These are phyloP conservation scores for Geotrichum restrictum DNA, from an alignment of 1,139 yeast species.

Conservation along the genomic window DNA sequence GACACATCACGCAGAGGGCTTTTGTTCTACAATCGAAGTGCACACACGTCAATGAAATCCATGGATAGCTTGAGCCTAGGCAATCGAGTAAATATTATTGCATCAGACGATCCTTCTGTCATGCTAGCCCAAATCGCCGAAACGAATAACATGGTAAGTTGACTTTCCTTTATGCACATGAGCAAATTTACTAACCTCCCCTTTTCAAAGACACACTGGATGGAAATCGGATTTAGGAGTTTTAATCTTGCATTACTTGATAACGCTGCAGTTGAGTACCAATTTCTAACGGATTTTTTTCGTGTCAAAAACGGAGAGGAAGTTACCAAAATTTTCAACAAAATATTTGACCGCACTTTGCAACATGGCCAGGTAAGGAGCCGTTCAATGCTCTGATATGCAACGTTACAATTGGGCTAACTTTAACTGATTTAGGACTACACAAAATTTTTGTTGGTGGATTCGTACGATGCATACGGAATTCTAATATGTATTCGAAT, in stretches of 20 bases:
- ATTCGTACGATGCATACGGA: slow-evolving; percentile 71
- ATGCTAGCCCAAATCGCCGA: slow-evolving; percentile 86
- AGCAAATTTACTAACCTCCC: no score
- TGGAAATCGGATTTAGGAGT: slow-evolving; percentile 71
- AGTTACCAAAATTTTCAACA: slow-evolving; percentile 44
- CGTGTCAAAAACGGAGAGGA: slow-evolving; percentile 45
- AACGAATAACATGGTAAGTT: slow-evolving; percentile 49
- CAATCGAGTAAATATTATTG: slow-evolving; percentile 52
- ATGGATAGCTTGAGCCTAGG: slow-evolving; percentile 55
- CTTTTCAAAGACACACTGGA: slow-evolving; percentile 46
- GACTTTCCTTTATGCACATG: no score
- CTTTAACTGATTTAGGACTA: slow-evolving; percentile 28
- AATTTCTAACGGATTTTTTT: slow-evolving; percentile 71
- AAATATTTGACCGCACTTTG: slow-evolving; percentile 50
- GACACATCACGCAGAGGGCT: slow-evolving; percentile 22
- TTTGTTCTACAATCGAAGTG: slow-evolving; percentile 13
- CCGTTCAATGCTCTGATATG: neutral
- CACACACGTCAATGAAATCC: slow-evolving; percentile 26
- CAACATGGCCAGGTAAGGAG: slow-evolving; percentile 47
- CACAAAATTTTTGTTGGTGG: slow-evolving; percentile 48
- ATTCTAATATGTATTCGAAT: slow-evolving; percentile 71
- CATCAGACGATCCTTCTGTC: slow-evolving; percentile 56
- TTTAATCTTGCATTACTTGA: slow-evolving; percentile 72
- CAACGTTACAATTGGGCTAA: no score
- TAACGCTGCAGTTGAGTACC: slow-evolving; percentile 72